These are phyloP conservation scores for Suillus cothurnatus DNA, from an alignment of 768 basidiomycete genomes.

Conservation along the genomic window DNA sequence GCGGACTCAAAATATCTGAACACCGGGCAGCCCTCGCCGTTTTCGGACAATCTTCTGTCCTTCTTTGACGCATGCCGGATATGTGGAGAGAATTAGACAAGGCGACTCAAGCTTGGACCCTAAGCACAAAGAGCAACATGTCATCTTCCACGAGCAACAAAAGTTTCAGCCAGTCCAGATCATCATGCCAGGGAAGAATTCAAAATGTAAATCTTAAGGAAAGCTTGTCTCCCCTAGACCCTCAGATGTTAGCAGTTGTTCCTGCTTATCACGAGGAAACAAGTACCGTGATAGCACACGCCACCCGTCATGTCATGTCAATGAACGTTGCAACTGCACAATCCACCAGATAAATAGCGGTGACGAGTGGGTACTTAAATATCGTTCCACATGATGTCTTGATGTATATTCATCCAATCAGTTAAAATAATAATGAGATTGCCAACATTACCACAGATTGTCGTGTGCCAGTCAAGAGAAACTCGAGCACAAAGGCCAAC, in stretches of 20 bases:
- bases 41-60: neutral
- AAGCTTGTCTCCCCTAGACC: neutral
- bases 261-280: neutral
- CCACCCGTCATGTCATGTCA: neutral
- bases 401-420: neutral
- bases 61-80: neutral
- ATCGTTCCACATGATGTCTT: neutral
- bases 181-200: neutral
- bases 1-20: constrained; percentile 2
- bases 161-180: too few relatives aligned
- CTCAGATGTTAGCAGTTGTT: neutral
- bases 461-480: neutral
- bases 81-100: neutral
- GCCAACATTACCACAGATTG: neutral
- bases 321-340: neutral
- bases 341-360: neutral
- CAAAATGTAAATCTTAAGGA: neutral
- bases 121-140: neutral
- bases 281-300: neutral
- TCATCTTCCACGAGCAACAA: neutral
- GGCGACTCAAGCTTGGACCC: neutral
- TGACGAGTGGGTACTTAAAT: neutral
- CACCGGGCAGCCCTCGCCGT: neutral
- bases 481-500: neutral
- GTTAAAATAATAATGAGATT: neutral